A percentile compares a stretch with the other conserved stretches of the same genome.
phyloP scores from a whole-genome alignment of 768 basidiomycete species.

The Trametes maxima region DNA sequence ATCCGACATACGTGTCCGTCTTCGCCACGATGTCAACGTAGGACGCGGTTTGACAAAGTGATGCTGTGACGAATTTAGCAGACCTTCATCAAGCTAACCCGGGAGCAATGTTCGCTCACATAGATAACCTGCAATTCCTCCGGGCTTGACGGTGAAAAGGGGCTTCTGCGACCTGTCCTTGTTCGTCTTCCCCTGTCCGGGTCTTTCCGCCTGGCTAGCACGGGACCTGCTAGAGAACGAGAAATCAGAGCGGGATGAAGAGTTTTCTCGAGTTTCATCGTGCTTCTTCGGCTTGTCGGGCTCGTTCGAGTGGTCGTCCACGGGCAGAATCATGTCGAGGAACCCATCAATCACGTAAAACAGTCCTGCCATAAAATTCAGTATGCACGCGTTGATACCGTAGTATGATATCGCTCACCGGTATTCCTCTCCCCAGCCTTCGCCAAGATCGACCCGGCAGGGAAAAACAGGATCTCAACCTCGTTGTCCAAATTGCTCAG shows the following conservation, averaged over 20 bases:
- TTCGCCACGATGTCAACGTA: slow-evolving; percentile 98
- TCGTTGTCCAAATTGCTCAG: slow-evolving; percentile 92
- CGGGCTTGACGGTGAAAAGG: slow-evolving; percentile 94
- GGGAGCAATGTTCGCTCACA: slow-evolving; percentile 48
- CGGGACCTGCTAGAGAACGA: slow-evolving; percentile 11
- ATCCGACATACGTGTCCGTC: slow-evolving; percentile 98
- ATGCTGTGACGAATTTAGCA: slow-evolving; percentile 50
- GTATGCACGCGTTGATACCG: neutral
- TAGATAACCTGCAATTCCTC: slow-evolving; percentile 96
- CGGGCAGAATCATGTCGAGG: slow-evolving; percentile 84
- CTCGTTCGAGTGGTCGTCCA: slow-evolving; percentile 26
- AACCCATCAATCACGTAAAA: slow-evolving; percentile 98
- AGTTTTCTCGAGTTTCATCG: neutral
- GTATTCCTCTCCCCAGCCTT: slow-evolving; percentile 89
- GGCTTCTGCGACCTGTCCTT: slow-evolving; percentile 56
- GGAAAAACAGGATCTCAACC: slow-evolving; percentile 93
- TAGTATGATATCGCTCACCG: slow-evolving; percentile 45
- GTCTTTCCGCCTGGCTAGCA: slow-evolving; percentile 9
- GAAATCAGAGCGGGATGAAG: slow-evolving; percentile 17
- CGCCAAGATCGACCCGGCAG: slow-evolving; percentile 82
- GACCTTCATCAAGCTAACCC: neutral
- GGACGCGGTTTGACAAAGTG: slow-evolving; percentile 87
- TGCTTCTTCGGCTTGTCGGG: slow-evolving; percentile 11
- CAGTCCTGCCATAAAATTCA: slow-evolving; percentile 49
- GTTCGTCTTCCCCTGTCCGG: slow-evolving; percentile 33